These are phyloP conservation scores for Ceriops zippeliana DNA, from an alignment of 345 rosid genomes.

Conservation along the genomic window DNA sequence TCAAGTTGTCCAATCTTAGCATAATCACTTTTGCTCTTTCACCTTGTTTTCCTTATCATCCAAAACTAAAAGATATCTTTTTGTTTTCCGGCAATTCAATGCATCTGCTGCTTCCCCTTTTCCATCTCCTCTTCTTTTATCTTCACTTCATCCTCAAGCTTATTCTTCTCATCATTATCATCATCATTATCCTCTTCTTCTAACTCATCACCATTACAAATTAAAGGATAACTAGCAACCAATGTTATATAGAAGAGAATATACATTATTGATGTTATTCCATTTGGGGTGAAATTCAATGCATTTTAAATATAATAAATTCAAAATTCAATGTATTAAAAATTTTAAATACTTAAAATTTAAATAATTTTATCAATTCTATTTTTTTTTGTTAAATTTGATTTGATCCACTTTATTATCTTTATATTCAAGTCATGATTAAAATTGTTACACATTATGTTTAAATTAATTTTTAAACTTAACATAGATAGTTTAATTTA, in stretches of 20 bases:
- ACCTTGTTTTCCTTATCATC: constrained; percentile 33
- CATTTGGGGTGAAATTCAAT: too few relatives aligned
- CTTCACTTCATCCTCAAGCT: constrained; percentile 8
- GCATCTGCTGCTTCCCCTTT: constrained; percentile 10
- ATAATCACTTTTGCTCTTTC: constrained; percentile 5
- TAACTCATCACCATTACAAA: constrained; percentile 29
- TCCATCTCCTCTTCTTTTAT: not conserved
- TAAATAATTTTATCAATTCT: too few relatives aligned
- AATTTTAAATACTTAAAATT: too few relatives aligned
- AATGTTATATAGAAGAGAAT: constrained; percentile 33
- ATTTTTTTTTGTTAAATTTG: too few relatives aligned
- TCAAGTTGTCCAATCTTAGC: not conserved
- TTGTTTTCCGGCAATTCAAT: not conserved
- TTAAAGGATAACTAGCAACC: constrained; percentile 33
- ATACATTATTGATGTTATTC: constrained; percentile 4
- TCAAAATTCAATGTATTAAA: too few relatives aligned
- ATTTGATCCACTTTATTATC: too few relatives aligned
- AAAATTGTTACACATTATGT: too few relatives aligned
- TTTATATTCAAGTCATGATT: too few relatives aligned
- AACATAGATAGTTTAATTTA: too few relatives aligned
- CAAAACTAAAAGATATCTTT: constrained; percentile 31
- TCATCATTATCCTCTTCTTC: constrained; percentile 19
- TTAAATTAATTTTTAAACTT: too few relatives aligned
- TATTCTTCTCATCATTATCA: constrained; percentile 14
- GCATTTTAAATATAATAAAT: too few relatives aligned